phyloP scores from a whole-genome alignment of 257 asterid species.

The Forsythia viridissima region DNA sequence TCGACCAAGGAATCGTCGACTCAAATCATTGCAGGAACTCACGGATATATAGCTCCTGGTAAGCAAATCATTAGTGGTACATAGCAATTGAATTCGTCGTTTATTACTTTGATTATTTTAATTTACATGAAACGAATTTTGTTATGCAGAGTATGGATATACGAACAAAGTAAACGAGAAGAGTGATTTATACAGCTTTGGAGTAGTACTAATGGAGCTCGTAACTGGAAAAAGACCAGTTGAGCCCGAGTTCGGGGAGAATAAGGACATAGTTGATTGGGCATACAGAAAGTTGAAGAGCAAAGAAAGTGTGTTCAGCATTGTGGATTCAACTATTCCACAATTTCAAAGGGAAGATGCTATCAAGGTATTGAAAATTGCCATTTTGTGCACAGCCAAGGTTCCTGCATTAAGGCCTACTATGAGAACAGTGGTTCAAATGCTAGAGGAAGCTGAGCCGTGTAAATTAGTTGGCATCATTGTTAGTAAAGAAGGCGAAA shows the following conservation, averaged over 20 bases:
- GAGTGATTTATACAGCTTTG: constrained; percentile 89
- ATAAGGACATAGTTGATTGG: constrained; percentile 74
- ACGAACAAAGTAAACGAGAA: constrained; percentile 74
- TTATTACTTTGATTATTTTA: neutral
- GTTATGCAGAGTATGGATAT: constrained; percentile 73
- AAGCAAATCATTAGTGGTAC: neutral
- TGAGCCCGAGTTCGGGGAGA: constrained; percentile 79
- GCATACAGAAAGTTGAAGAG: constrained; percentile 64
- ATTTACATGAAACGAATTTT: neutral
- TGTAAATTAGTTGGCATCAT: constrained; percentile 49
- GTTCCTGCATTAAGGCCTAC: constrained; percentile 79
- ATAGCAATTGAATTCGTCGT: neutral
- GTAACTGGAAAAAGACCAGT: constrained; percentile 84
- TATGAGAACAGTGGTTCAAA: constrained; percentile 82
- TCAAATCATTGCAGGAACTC: constrained; percentile 80
- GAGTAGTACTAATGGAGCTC: constrained; percentile 91
- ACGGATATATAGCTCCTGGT: constrained; percentile 97
- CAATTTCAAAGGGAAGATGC: constrained; percentile 59
- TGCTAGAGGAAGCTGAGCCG: constrained; percentile 76
- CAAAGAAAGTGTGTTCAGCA: constrained; percentile 56
- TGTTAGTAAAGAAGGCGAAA: constrained; percentile 42
- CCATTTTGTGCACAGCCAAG: constrained; percentile 77
- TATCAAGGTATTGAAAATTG: constrained; percentile 68
- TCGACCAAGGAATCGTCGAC: constrained; percentile 45
- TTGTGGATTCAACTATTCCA: constrained; percentile 58